A percentile compares a stretch with the other conserved stretches of the same genome.
Conservation (phyloP, 306 rosid genomes). For the Vigna radiata region DNA sequence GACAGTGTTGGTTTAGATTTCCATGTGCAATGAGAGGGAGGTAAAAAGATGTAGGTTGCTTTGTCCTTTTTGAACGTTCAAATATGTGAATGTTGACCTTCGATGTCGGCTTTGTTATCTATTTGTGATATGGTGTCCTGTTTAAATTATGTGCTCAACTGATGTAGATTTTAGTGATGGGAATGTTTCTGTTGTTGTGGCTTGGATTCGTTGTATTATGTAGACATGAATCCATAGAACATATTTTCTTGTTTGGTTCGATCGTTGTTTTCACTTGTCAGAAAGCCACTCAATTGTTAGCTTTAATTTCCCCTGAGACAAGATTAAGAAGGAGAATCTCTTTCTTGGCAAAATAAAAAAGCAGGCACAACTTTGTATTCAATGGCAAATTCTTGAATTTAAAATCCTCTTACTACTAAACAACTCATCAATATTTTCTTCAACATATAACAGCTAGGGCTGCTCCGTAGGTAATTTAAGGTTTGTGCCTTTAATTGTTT, state of each 20-base stretch:
- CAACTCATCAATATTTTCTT: neutral
- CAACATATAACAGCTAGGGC: neutral
- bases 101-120: neutral
- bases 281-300: too few species aligned
- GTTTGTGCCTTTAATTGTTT: neutral
- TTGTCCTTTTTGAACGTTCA: conserved; percentile 42
- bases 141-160: neutral
- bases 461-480: neutral
- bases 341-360: too few species aligned
- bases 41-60: conserved; percentile 90
- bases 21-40: conserved; percentile 81
- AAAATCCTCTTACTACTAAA: neutral
- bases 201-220: neutral
- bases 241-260: too few species aligned
- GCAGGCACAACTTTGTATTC: neutral
- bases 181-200: neutral
- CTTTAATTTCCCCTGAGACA: too few species aligned
- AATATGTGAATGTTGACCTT: neutral
- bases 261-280: too few species aligned
- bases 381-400: neutral
- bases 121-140: neutral
- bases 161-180: neutral
- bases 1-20: too few species aligned
- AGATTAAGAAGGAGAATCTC: too few species aligned
- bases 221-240: too few species aligned